phyloP scores from a whole-genome alignment of 495 filamentous ascomycete species.

The Aspergillus bertholletiae region DNA sequence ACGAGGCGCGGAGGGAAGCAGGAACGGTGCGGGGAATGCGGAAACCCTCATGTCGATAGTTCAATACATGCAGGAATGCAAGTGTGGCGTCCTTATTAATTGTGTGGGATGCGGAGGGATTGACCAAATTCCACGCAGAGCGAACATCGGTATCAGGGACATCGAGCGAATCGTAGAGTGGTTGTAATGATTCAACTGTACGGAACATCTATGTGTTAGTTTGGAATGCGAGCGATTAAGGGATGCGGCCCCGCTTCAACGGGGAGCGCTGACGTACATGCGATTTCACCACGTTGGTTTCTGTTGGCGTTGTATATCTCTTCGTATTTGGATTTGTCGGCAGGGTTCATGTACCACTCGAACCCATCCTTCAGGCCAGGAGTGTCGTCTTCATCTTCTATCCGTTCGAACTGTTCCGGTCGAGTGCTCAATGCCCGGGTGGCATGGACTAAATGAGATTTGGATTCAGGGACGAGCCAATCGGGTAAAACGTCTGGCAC shows the following conservation, averaged over 20 bases:
- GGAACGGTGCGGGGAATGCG: conserved; percentile 93
- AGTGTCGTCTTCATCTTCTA: conserved; percentile 71
- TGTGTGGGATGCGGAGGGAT: conserved; percentile 70
- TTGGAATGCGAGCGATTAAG: not conserved
- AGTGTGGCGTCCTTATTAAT: conserved; percentile 94
- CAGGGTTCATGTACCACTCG: conserved; percentile 98
- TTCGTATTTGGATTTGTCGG: conserved; percentile 88
- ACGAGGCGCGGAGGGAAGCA: conserved; percentile 80
- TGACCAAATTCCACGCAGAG: conserved; percentile 94
- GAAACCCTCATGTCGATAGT: conserved; percentile 90
- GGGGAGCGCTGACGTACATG: conserved; percentile 53
- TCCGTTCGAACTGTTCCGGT: conserved; percentile 74
- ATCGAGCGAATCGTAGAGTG: conserved; percentile 85
- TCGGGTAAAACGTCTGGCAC: conserved; percentile 82
- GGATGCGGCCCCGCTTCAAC: not conserved
- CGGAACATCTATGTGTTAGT: not conserved
- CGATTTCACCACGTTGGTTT: conserved; percentile 77
- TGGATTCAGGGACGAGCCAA: conserved; percentile 95
- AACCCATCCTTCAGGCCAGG: conserved; percentile 90
- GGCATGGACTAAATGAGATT: conserved; percentile 92
- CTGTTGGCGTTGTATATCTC: conserved; percentile 90
- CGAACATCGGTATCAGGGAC: conserved; percentile 94
- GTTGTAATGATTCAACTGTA: conserved; percentile 72
- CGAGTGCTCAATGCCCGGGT: conserved; percentile 73
- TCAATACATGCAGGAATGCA: conserved; percentile 93